A percentile compares a stretch with the other conserved stretches of the same genome.
Evolutionary conservation across 768 basidiomycete species (phyloP).

Genomic region (Trametes cingulata): DNA sequence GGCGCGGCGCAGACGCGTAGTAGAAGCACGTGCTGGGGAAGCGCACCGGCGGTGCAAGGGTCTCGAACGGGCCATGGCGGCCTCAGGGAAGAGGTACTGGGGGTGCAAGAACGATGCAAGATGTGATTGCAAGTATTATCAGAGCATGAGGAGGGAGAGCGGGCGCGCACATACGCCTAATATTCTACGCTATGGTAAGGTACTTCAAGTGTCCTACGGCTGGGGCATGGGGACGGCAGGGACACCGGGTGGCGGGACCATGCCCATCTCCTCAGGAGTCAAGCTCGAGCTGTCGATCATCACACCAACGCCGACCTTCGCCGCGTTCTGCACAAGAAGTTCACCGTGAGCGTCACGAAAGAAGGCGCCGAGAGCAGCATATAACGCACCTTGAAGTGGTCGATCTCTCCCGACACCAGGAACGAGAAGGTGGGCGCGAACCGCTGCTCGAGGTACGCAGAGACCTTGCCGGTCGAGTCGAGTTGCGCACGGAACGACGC

Average conservation of each 20-base stretch:
- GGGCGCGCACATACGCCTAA: slow-evolving; percentile 17
- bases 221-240: slow-evolving; percentile 20
- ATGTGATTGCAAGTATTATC: slow-evolving; percentile 20
- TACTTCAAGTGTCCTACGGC: slow-evolving; percentile 17
- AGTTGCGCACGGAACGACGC: slow-evolving; percentile 93
- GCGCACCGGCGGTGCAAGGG: background rate
- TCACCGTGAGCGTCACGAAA: background rate
- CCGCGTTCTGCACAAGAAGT: slow-evolving; percentile 63
- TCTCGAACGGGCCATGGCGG: no score
- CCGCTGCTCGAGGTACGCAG: slow-evolving; percentile 91
- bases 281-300: slow-evolving; percentile 90
- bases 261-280: slow-evolving; percentile 80
- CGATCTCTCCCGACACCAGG: slow-evolving; percentile 94
- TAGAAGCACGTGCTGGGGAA: background rate
- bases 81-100: no score
- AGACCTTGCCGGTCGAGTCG: slow-evolving; percentile 94
- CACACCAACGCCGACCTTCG: slow-evolving; percentile 95
- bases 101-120: slow-evolving; percentile 11
- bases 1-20: background rate
- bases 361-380: background rate
- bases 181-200: slow-evolving; percentile 22
- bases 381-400: slow-evolving; percentile 86
- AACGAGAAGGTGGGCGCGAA: slow-evolving; percentile 96
- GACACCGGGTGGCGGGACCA: slow-evolving; percentile 31
- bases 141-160: slow-evolving; percentile 23